Evolutionary conservation across 192 early-diverging fungal genomes (phyloP).

Genomic region (Lobosporangium transversale): DNA sequence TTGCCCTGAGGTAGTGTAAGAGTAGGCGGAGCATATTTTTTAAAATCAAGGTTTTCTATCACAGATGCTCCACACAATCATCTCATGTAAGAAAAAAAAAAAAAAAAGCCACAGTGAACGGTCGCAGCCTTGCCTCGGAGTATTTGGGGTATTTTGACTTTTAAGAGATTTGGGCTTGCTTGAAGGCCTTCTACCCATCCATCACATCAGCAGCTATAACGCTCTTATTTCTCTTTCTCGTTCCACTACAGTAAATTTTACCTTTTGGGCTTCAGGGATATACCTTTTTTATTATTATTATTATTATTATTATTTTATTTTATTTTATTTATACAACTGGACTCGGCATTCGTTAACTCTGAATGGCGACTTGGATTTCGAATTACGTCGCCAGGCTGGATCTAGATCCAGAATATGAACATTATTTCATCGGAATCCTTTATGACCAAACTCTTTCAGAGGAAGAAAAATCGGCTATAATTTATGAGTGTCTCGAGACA

Average conservation of each 20-base stretch:
- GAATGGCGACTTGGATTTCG: constrained; percentile 27
- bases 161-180: too few relatives aligned
- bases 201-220: background rate
- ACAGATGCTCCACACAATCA: too few relatives aligned
- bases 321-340: too few relatives aligned
- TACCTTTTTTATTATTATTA: too few relatives aligned
- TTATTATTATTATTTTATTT: too few relatives aligned
- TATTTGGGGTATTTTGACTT: too few relatives aligned
- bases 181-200: background rate
- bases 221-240: background rate
- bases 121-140: too few relatives aligned
- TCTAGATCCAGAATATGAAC: constrained; percentile 34
- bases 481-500: constrained; percentile 35
- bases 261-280: too few relatives aligned
- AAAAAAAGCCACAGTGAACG: too few relatives aligned
- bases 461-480: constrained; percentile 38
- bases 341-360: background rate
- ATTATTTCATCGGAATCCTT: constrained; percentile 29
- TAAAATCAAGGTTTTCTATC: too few relatives aligned
- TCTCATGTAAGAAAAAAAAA: too few relatives aligned
- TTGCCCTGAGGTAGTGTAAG: background rate
- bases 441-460: constrained; percentile 41
- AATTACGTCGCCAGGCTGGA: constrained; percentile 41
- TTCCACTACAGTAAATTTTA: too few relatives aligned
- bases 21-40: background rate